Evolutionary conservation across 257 asterid species (phyloP).

Genomic region (Apocynum venetum): DNA sequence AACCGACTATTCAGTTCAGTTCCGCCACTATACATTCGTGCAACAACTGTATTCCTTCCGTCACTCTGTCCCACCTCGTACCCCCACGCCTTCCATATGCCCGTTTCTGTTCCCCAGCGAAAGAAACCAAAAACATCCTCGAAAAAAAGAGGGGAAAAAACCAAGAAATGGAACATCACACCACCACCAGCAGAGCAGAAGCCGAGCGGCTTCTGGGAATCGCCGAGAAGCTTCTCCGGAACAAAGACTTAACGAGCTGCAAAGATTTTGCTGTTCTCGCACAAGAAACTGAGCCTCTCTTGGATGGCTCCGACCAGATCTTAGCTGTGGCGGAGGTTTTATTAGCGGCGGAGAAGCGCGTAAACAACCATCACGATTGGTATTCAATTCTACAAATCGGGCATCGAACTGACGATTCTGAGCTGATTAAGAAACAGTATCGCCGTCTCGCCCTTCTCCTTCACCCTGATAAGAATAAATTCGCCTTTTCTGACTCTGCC

Average conservation of each 20-base stretch:
- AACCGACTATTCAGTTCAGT: too few relatives aligned
- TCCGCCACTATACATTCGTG: too few relatives aligned
- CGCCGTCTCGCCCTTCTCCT: slow-evolving; percentile 88
- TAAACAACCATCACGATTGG: slow-evolving; percentile 70
- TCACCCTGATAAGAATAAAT: slow-evolving; percentile 91
- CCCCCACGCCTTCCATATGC: background rate
- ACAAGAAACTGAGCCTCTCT: slow-evolving; percentile 82
- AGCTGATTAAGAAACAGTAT: slow-evolving; percentile 70
- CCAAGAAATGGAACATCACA: slow-evolving; percentile 60
- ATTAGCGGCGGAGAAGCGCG: slow-evolving; percentile 48
- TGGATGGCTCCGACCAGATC: slow-evolving; percentile 95
- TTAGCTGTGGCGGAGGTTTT: slow-evolving; percentile 78
- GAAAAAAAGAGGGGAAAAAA: background rate
- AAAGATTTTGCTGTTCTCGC: slow-evolving; percentile 77
- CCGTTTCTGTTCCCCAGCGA: background rate
- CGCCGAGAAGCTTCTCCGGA: slow-evolving; percentile 77
- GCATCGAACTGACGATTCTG: slow-evolving; percentile 54
- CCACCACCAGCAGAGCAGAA: slow-evolving; percentile 84
- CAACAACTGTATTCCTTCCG: too few relatives aligned
- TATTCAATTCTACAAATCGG: slow-evolving; percentile 66
- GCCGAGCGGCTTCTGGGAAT: slow-evolving; percentile 85
- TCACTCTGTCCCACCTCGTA: background rate
- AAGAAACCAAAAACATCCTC: background rate
- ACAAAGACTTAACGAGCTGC: slow-evolving; percentile 53
- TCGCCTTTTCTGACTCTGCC: slow-evolving; percentile 76